phyloP scores from a whole-genome alignment of 139 green algal genomes.

The Monoraphidium neglectum region DNA sequence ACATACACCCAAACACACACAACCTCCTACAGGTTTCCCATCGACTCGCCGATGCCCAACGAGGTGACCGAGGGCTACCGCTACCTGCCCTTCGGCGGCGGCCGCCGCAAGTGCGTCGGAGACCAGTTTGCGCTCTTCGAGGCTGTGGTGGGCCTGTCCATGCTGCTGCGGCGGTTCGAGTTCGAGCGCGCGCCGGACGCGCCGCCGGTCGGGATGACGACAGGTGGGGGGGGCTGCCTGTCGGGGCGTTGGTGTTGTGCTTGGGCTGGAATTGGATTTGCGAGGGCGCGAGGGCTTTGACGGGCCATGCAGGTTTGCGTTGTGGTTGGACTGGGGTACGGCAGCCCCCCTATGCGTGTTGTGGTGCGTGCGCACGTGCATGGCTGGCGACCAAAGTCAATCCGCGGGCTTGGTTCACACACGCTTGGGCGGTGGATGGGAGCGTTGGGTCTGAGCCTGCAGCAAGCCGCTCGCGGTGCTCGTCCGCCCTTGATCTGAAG shows the following conservation, averaged over 20 bases:
- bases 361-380: neutral
- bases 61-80: conserved; percentile 71
- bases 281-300: neutral
- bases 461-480: neutral
- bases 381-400: neutral
- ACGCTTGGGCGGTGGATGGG: too few relatives aligned
- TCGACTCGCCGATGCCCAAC: conserved; percentile 73
- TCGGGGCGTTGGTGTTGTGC: neutral
- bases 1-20: conserved; percentile 71
- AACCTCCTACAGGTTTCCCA: conserved; percentile 73
- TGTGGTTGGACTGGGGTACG: neutral
- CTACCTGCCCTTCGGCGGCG: conserved; percentile 90
- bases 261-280: neutral
- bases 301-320: neutral
- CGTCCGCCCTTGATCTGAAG: neutral
- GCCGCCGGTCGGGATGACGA: conserved; percentile 76
- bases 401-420: neutral
- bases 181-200: conserved; percentile 66
- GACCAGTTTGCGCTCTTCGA: conserved; percentile 94
- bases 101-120: conserved; percentile 78
- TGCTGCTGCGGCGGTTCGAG: conserved; percentile 85
- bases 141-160: conserved; percentile 75
- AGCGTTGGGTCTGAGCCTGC: neutral
- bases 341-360: neutral
- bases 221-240: conserved; percentile 26